These are phyloP conservation scores for Mallotus nudiflorus DNA, from an alignment of 345 rosid species.

Conservation along the genomic window DNA sequence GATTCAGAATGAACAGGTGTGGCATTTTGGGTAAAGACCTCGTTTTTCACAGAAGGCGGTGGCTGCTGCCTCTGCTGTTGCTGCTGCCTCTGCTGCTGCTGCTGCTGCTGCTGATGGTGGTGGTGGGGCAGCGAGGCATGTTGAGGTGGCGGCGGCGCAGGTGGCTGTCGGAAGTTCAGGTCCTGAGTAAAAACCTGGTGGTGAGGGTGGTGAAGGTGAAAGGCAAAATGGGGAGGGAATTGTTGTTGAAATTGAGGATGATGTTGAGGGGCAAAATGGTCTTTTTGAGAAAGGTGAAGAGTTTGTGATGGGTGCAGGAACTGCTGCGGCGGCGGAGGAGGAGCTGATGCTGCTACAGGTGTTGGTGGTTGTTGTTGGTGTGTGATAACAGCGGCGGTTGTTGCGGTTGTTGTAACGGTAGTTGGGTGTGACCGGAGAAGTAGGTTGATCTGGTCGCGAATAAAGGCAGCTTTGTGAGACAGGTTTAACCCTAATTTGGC, in stretches of 20 bases:
- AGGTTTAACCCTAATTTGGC: constrained; percentile 81
- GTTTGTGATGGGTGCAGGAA: constrained; percentile 16
- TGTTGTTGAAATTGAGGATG: constrained; percentile 43
- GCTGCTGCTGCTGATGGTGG: constrained; percentile 26
- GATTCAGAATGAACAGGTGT: constrained; percentile 27
- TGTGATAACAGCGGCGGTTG: not conserved
- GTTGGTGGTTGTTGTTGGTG: no score
- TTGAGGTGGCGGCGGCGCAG: constrained; percentile 25
- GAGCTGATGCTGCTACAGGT: no score
- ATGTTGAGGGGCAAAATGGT: constrained; percentile 60
- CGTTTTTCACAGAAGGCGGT: constrained; percentile 23
- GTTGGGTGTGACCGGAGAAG: constrained; percentile 60
- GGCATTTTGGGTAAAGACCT: constrained; percentile 30
- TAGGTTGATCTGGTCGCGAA: constrained; percentile 73
- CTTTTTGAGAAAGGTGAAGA: constrained; percentile 39
- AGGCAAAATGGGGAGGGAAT: constrained; percentile 36
- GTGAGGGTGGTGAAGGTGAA: constrained; percentile 29
- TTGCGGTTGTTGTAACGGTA: not conserved
- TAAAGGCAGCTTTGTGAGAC: constrained; percentile 76
- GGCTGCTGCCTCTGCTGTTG: constrained; percentile 28
- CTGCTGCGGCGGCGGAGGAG: constrained; percentile 2
- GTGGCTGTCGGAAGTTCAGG: constrained; percentile 70
- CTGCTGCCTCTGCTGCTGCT: constrained; percentile 22
- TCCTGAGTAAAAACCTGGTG: constrained; percentile 46
- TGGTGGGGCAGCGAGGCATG: constrained; percentile 26